phyloP scores from a whole-genome alignment of 352 stramenopile species.

The Phytophthora quininea region DNA sequence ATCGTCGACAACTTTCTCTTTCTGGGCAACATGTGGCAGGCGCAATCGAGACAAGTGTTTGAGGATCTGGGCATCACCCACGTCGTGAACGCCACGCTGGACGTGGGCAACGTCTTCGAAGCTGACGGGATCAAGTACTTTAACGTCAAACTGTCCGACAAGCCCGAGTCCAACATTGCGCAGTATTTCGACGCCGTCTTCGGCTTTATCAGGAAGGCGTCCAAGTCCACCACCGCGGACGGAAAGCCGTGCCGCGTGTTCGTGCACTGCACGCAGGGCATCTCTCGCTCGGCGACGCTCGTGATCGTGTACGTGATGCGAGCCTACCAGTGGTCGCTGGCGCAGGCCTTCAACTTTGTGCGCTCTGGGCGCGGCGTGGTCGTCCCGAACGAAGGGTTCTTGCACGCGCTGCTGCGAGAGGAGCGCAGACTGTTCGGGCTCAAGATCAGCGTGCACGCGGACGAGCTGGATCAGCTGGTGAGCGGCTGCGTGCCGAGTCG shows the following conservation, averaged over 20 bases:
- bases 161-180: slow-evolving; percentile 48
- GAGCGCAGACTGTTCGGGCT: slow-evolving; percentile 52
- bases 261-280: slow-evolving; percentile 78
- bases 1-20: slow-evolving; percentile 70
- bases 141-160: slow-evolving; percentile 64
- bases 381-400: slow-evolving; percentile 68
- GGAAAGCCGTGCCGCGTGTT: slow-evolving; percentile 49
- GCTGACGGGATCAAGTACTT: slow-evolving; percentile 58
- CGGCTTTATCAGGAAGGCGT: slow-evolving; percentile 50
- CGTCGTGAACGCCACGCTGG: slow-evolving; percentile 66
- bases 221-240: slow-evolving; percentile 12
- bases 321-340: slow-evolving; percentile 54
- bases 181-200: slow-evolving; percentile 53
- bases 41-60: slow-evolving; percentile 55
- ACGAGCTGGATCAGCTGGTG: slow-evolving; percentile 62
- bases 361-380: slow-evolving; percentile 54
- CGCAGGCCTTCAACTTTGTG: slow-evolving; percentile 66
- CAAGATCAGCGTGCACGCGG: slow-evolving; percentile 51
- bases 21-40: slow-evolving; percentile 81
- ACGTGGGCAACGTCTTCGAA: slow-evolving; percentile 64
- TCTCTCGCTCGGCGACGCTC: slow-evolving; percentile 71
- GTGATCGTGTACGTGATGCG: slow-evolving; percentile 80
- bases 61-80: slow-evolving; percentile 73
- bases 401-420: slow-evolving; percentile 52
- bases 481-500: slow-evolving; percentile 39